Evolutionary conservation across 1,284 basidiomycete species (phyloP), one percentile per base, ranked within the genome.

Genomic region (Sporisorium scitamineum): DNA sequence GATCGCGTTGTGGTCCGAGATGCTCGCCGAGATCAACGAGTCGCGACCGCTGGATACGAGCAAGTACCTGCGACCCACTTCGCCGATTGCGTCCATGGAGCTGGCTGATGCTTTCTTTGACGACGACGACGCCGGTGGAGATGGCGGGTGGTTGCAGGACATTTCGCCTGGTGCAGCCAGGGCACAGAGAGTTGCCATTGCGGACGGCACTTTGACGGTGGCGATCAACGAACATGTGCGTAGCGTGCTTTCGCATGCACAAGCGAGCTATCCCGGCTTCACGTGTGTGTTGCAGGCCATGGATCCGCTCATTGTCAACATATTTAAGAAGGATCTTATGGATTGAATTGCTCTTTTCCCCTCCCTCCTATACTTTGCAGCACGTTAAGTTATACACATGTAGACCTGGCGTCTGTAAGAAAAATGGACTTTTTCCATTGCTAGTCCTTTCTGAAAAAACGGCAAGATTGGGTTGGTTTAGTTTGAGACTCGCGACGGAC

Each of bases 221-320:
- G 52, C 54, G 52, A 50, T 85, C n/a, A 65, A 65, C 9, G 56
- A 48, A 13, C 73, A 69, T 54, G 50, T 85, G 6, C 59, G 70
- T 6, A 39, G 50, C 2, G 71, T 80, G 22, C 60, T 85, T 37
- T 61, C 70, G 26, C 58, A 54, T 37, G 80, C 79, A 31, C 76
- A 84, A 31, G 39, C 61, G 2, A 47, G 29, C 2, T 63, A 62
- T 45, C 64, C 76, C 1, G 52, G 52, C 0, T 74, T 85, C 26
- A 50, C 61, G 6, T 53, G 51, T 13, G 63, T 68, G 22, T 54
- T 83, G 34, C 34, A 54, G 16, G 52, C 34, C 5, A 79, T 84
- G 57, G 84, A 85, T 61, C 76, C 79, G 16, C 51, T 84, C 14
- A 76, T 85, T 2, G 66, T 85, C 31, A 78, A 83, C 32, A 71